phyloP scores from a whole-genome alignment of 352 stramenopile species.

The Phytophthora cactorum region DNA sequence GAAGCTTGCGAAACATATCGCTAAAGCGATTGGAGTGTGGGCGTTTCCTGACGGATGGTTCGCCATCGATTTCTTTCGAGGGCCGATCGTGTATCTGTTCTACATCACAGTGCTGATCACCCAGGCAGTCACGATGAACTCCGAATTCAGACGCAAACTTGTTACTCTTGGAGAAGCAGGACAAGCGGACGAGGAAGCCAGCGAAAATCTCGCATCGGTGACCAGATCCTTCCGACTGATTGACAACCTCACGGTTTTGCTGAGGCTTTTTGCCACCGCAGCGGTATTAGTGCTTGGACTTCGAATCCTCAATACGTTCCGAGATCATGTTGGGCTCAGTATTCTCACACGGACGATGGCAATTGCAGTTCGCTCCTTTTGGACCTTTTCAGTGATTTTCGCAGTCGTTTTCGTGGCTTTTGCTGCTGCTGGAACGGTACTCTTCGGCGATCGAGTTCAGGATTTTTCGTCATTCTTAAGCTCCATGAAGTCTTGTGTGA shows the following conservation, averaged over 20 bases:
- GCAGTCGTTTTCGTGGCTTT: conserved; percentile 65
- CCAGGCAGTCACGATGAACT: conserved; percentile 40
- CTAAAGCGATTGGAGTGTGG: conserved; percentile 42
- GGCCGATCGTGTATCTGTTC: conserved; percentile 40
- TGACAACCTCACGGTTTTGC: conserved; percentile 35
- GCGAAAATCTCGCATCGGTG: conserved; percentile 21
- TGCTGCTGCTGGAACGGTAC: conserved; percentile 44
- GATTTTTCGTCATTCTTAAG: conserved; percentile 52
- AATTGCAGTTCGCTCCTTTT: conserved; percentile 52
- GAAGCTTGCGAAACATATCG: conserved; percentile 27
- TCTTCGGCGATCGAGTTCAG: conserved; percentile 62
- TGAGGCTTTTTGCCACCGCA: conserved; percentile 43
- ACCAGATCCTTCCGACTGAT: conserved; percentile 37
- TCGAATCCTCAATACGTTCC: conserved; percentile 55
- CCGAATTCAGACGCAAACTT: conserved; percentile 50
- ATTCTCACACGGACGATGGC: conserved; percentile 65
- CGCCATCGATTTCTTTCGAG: conserved; percentile 33
- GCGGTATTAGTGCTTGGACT: conserved; percentile 45
- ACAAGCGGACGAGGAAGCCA: conserved; percentile 27
- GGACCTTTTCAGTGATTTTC: conserved; percentile 64
- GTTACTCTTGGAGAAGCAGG: conserved; percentile 38
- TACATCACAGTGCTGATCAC: conserved; percentile 55
- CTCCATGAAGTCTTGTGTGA: conserved; percentile 63
- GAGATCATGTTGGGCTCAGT: conserved; percentile 60
- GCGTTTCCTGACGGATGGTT: conserved; percentile 38